Conservation (phyloP, 2,329 filamentous ascomycete genomes). For the Fusarium virguliforme region DNA sequence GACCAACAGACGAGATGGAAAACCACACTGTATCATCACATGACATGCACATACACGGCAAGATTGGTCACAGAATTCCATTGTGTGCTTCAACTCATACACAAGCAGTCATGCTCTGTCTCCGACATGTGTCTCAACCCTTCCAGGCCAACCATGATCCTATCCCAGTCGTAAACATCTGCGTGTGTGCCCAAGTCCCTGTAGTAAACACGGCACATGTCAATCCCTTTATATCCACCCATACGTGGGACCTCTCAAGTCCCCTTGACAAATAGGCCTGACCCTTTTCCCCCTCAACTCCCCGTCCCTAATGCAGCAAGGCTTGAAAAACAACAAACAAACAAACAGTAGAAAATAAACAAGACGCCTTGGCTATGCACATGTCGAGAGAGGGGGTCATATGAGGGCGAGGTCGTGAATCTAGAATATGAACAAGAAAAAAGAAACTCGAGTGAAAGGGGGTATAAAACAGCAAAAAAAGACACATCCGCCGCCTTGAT, state of each 20-base stretch:
- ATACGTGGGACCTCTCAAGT: not conserved
- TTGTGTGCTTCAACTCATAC: conserved; percentile 17
- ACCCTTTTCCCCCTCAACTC: conserved; percentile 39
- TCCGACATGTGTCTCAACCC: conserved; percentile 8
- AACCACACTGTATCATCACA: too few relatives aligned
- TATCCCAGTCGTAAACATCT: conserved; percentile 3
- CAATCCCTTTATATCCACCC: conserved; percentile 19
- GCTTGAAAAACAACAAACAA: conserved; percentile 15
- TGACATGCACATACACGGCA: too few relatives aligned
- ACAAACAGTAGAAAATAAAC: conserved; percentile 29
- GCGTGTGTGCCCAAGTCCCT: not conserved
- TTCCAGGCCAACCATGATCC: not conserved
- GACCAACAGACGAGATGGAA: not conserved
- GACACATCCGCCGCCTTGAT: conserved; percentile 37
- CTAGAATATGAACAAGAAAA: conserved; percentile 17
- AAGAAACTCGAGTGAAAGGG: conserved; percentile 29
- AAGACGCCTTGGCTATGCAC: conserved; percentile 51
- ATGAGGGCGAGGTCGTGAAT: conserved; percentile 17
- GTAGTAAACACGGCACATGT: not conserved
- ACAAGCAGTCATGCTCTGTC: not conserved
- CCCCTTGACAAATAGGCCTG: not conserved
- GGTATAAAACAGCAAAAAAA: conserved; percentile 49
- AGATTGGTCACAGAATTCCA: conserved; percentile 2
- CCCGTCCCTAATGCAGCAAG: conserved; percentile 42
- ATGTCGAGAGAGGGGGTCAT: conserved; percentile 31